Evolutionary conservation across 2,329 filamentous ascomycete genomes (phyloP).

Genomic region (Claviceps cyperi): DNA sequence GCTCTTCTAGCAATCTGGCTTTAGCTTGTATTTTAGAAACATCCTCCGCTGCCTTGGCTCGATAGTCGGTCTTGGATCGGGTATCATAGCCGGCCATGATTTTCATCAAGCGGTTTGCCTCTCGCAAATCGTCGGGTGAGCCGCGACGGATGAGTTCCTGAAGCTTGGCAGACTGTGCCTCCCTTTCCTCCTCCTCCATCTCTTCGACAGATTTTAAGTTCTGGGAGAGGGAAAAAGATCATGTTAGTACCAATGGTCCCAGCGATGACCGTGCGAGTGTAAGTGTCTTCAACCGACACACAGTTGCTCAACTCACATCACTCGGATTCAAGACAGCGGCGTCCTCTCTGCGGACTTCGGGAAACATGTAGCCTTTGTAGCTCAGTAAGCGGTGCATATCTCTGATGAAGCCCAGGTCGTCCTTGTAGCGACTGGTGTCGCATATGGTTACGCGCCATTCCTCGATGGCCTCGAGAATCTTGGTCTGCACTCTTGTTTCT

Average conservation of each 20-base stretch:
- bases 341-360: slow-evolving; percentile 82
- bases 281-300: neutral
- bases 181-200: slow-evolving; percentile 93
- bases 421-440: slow-evolving; percentile 93
- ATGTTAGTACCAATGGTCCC: slow-evolving; percentile 14
- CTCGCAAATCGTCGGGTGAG: slow-evolving; percentile 82
- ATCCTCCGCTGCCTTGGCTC: slow-evolving; percentile 92
- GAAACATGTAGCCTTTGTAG: slow-evolving; percentile 95
- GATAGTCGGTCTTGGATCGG: slow-evolving; percentile 89
- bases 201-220: slow-evolving; percentile 93
- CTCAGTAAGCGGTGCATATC: slow-evolving; percentile 94
- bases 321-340: slow-evolving; percentile 93
- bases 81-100: slow-evolving; percentile 98
- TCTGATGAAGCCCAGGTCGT: slow-evolving; percentile 87
- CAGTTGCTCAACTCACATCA: slow-evolving; percentile 51
- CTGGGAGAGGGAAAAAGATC: slow-evolving; percentile 26
- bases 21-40: slow-evolving; percentile 93
- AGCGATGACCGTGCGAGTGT: too few species aligned
- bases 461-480: slow-evolving; percentile 91
- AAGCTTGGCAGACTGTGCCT: slow-evolving; percentile 93
- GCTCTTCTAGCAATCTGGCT: slow-evolving; percentile 80
- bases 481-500: slow-evolving; percentile 72
- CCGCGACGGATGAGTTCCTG: slow-evolving; percentile 92
- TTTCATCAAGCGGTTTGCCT: slow-evolving; percentile 97
- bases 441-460: slow-evolving; percentile 98